These are phyloP conservation scores for Medakamo hakoo DNA, from an alignment of 139 green algal species.

Conservation along the genomic window DNA sequence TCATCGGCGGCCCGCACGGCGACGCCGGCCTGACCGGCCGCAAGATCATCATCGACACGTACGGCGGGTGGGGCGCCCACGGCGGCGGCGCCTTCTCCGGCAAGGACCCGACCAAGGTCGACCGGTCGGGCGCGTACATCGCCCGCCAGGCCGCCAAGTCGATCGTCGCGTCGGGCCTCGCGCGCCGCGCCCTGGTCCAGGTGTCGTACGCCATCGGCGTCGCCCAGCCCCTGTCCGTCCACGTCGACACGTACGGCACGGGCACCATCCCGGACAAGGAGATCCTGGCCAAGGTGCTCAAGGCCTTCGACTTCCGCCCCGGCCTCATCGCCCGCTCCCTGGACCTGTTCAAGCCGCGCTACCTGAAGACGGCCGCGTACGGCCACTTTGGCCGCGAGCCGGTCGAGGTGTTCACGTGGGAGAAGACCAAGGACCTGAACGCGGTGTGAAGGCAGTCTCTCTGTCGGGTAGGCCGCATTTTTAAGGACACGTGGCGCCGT, in stretches of 20 bases:
- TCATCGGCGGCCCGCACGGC: slow-evolving; percentile 93
- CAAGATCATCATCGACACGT: slow-evolving; percentile 99
- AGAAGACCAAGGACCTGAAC: slow-evolving; percentile 24
- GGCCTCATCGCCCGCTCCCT: slow-evolving; percentile 77
- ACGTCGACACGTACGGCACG: slow-evolving; percentile 96
- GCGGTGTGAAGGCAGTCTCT: slow-evolving; percentile 11
- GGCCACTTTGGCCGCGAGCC: slow-evolving; percentile 89
- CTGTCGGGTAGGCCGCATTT: no score
- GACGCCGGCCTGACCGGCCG: slow-evolving; percentile 93
- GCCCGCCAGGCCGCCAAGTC: slow-evolving; percentile 94
- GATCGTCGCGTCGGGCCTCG: slow-evolving; percentile 80
- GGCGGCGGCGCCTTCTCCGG: slow-evolving; percentile 95
- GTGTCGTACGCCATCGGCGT: slow-evolving; percentile 97
- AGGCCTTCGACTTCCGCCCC: slow-evolving; percentile 90
- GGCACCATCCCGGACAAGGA: slow-evolving; percentile 71
- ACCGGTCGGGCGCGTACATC: slow-evolving; percentile 95
- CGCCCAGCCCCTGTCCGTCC: slow-evolving; percentile 88
- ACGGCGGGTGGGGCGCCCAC: slow-evolving; percentile 97
- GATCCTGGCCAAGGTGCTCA: slow-evolving; percentile 69
- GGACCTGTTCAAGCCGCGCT: slow-evolving; percentile 75
- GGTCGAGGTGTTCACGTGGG: slow-evolving; percentile 88
- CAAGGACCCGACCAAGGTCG: slow-evolving; percentile 76
- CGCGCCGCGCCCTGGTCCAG: slow-evolving; percentile 63
- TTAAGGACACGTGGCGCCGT: no score
- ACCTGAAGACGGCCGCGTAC: slow-evolving; percentile 92